Percentiles rank a stretch among this genome's conserved stretches.
These are phyloP conservation scores for Trichosanthes cucumerina DNA, from an alignment of 306 rosid species.

Conservation along the genomic window DNA sequence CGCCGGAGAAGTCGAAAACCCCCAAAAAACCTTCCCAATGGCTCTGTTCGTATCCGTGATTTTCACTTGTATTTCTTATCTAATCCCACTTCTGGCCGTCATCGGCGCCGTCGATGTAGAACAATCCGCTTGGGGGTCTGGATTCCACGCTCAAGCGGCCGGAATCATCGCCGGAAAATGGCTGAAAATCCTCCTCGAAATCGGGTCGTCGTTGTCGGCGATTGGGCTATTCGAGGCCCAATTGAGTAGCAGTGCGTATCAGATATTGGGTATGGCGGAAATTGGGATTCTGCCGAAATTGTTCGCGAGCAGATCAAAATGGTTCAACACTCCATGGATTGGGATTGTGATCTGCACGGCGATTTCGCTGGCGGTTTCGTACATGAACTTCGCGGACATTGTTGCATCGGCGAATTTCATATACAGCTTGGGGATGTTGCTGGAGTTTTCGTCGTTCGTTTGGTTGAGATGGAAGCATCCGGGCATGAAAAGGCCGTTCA, in stretches of 20 bases:
- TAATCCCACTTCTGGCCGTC: constrained; percentile 5
- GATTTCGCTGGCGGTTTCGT: constrained; percentile 3
- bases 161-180: constrained; percentile 5
- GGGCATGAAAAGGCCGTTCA: background rate
- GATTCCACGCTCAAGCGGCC: constrained; percentile 8
- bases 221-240: constrained; percentile 10
- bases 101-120: background rate
- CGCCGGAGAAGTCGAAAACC: constrained; percentile 11
- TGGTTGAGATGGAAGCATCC: constrained; percentile 3
- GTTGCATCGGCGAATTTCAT: constrained; percentile 11
- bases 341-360: constrained; percentile 6
- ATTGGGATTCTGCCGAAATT: background rate
- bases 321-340: constrained; percentile 11
- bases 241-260: constrained; percentile 8
- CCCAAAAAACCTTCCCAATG: background rate
- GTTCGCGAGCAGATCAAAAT: background rate
- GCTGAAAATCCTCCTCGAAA: constrained; percentile 4
- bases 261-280: constrained; percentile 11
- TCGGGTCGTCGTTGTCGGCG: background rate
- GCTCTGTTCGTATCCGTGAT: constrained; percentile 6
- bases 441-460: constrained; percentile 1
- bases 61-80: constrained; percentile 1
- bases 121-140: background rate
- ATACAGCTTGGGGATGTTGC: constrained; percentile 6
- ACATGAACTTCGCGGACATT: background rate